Evolutionary conservation across 2,329 filamentous ascomycete species (phyloP), one percentile per base, ranked within the genome.

Genomic region (Cladorrhinum sp.): DNA sequence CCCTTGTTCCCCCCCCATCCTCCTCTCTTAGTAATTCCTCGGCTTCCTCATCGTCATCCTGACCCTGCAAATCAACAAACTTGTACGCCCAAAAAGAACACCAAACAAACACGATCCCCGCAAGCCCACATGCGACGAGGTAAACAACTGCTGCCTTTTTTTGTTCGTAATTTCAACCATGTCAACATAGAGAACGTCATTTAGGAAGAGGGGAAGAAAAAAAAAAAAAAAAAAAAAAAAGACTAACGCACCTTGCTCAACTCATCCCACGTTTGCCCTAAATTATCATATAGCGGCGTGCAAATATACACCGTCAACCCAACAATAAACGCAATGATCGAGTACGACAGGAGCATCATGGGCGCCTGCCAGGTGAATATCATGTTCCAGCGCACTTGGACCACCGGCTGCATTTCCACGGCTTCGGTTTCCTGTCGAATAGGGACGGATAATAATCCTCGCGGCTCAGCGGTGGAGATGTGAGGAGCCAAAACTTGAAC

Each of bases 341-440:
- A 65, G 58, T 70, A 71, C 2, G 68, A 64, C 38, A 71, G 54
- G 8, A 70, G 65, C 68, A 71, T 70, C 57, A 70, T 68, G 9
- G 69, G 68, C 24, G 69, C 69, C 61, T 70, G 69, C 68, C 69
- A 71, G 0, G 68, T 70, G 52, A 71, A 71, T 1, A 69, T 63
- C 69, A 70, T 71, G 20, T 70, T 71, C 69, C 68, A 71, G 5
- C 68, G 63, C n/a, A 71, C 59, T 16, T 57, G 36, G 2, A 62
- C 68, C 38, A 57, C 8, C 16, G 25, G 25, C 12, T 41, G 57
- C 58, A 61, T 55, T 59, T 57, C 41, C 56, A 24, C 63, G 48
- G 18, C 59, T 59, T 22, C 50, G 58, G n/a, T 57, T n/a, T n/a
- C n/a, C n/a, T n/a, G n/a, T n/a, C n/a, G n/a, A n/a, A n/a, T n/a